Conservation (phyloP, 1,284 basidiomycete species). For the Fistulina hepatica region DNA sequence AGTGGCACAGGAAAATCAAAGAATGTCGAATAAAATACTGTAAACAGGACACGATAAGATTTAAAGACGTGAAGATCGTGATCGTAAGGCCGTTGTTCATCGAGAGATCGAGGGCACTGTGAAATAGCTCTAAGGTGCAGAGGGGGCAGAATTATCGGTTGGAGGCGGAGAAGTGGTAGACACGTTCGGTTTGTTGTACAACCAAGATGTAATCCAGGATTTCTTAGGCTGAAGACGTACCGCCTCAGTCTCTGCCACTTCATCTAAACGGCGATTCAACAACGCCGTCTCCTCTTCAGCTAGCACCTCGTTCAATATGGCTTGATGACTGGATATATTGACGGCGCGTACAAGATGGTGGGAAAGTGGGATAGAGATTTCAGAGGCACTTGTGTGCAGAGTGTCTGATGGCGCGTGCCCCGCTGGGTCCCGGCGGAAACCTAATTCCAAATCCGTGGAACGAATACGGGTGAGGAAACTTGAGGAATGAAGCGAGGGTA, state of each 20-base stretch:
- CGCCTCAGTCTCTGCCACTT: conserved; percentile 40
- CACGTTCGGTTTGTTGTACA: conserved; percentile 34
- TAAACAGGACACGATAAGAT: too few relatives aligned
- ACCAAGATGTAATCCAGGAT: conserved; percentile 53
- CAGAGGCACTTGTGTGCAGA: conserved; percentile 26
- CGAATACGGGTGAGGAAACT: conserved; percentile 16
- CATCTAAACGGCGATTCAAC: conserved; percentile 40
- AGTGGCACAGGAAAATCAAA: too few relatives aligned
- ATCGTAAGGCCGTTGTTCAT: too few relatives aligned
- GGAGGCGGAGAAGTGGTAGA: conserved; percentile 3
- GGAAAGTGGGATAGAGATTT: conserved; percentile 26
- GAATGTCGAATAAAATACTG: too few relatives aligned
- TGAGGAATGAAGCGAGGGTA: conserved; percentile 28
- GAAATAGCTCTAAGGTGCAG: too few relatives aligned
- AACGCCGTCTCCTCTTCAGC: conserved; percentile 52
- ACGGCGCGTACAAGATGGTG: conserved; percentile 21
- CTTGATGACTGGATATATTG: conserved; percentile 43
- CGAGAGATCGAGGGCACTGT: too few relatives aligned
- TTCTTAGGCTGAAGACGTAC: conserved; percentile 27
- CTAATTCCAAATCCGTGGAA: conserved; percentile 27
- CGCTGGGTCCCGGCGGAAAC: conserved; percentile 30
- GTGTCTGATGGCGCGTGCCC: conserved; percentile 32
- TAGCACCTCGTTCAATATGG: conserved; percentile 53
- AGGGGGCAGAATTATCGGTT: too few relatives aligned
- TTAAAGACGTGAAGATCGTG: too few relatives aligned